Evolutionary conservation across 75 land plant genomes (phyloP), one percentile per base, ranked within the genome.

Genomic region (Pinus albicaulis): DNA sequence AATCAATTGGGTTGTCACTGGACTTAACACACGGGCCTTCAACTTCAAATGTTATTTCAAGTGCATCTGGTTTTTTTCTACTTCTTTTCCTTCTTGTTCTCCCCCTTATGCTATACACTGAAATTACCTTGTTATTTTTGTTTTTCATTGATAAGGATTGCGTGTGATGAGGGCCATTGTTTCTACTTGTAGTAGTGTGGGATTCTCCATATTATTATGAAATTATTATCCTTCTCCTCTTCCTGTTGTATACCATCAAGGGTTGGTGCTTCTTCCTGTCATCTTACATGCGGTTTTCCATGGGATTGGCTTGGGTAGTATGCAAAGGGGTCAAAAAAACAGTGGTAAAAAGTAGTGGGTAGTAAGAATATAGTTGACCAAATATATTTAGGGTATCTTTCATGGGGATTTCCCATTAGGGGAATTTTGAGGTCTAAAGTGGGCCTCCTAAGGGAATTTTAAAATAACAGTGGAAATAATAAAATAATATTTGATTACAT

Each of bases 41-140:
- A 36, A 6, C 71, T 66, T 66, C 71, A 66, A 34, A 44, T n/a
- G 38, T 66, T 12, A 66, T 52, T 3, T 19, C 48, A 66, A 19
- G 41, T 38, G 23, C 1, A 19, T 38, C 71, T 66, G 48, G 38
- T 66, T 38, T 66, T 66, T 19, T 38, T 66, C 71, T 66, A 36
- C 22, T 66, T 66, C 71, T 38, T 38, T 8, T 44, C 48, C 48
- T 66, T 66, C 36, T 38, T 66, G 44, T 38, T 66, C 44, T 66
- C 20, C 71, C 20, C 31, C 38, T 66, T 38, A 48, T 66, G 22
- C 71, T 66, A 52, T 66, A 66, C 20, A 66, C 71, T 19, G 38
- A 14, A 36, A 66, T 66, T 48, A 5, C 22, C 71, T 66, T 66
- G 22, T 41, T 66, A n/a, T 20, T 20, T 16, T 7, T 20, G 7